Conservation (phyloP, 2,329 filamentous ascomycete species). For the Cercospora sp. region DNA sequence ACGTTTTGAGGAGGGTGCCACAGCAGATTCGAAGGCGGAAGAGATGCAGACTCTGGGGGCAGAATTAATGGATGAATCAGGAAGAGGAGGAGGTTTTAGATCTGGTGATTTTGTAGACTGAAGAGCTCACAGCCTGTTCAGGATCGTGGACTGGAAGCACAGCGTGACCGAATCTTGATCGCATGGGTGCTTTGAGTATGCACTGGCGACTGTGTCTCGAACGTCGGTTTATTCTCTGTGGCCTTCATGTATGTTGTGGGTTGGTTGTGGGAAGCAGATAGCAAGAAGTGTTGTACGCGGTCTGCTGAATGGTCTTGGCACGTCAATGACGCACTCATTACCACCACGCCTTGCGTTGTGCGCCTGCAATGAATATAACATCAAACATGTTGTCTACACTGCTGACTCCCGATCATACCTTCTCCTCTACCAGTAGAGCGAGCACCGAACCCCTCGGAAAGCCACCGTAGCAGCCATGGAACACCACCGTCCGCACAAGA, state of each 20-base stretch:
- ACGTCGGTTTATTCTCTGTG: neutral
- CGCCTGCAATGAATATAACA: neutral
- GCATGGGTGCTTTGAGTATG: neutral
- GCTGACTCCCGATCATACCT: neutral
- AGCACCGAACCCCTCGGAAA: neutral
- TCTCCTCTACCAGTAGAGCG: neutral
- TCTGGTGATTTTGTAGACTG: neutral
- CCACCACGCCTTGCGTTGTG: neutral
- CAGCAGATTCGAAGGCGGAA: neutral
- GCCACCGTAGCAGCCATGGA: conserved; percentile 37
- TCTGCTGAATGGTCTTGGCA: neutral
- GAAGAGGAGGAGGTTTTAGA: neutral
- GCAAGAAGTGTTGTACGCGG: neutral
- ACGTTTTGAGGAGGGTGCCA: neutral
- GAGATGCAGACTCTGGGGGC: neutral
- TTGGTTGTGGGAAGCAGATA: neutral
- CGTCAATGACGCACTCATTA: neutral
- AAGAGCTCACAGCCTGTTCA: neutral
- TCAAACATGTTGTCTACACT: neutral
- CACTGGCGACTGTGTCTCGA: neutral
- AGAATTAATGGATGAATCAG: neutral
- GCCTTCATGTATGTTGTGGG: neutral
- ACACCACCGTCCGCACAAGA: conserved; percentile 45
- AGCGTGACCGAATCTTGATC: neutral
- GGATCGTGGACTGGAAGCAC: neutral